These are phyloP conservation scores for Fusarium begoniae DNA, from an alignment of 2,329 filamentous ascomycete genomes.

Conservation along the genomic window DNA sequence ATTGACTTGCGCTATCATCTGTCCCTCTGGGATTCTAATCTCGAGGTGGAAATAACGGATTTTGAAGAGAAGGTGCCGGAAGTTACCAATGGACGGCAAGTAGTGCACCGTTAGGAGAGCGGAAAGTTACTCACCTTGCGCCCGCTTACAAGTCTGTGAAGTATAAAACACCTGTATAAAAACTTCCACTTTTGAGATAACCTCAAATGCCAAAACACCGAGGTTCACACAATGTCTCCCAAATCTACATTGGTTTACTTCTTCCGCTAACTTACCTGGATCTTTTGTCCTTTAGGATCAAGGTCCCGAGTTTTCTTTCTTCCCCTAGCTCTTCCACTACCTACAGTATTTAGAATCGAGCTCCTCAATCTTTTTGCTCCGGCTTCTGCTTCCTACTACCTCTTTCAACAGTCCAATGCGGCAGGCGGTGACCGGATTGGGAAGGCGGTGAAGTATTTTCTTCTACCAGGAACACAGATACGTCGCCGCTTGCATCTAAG, in stretches of 20 bases:
- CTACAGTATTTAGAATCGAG: too few species aligned
- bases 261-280: background rate
- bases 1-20: background rate
- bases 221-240: background rate
- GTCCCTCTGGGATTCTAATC: background rate
- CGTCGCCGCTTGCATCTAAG: background rate
- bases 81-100: background rate
- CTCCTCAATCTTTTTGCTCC: too few species aligned
- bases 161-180: background rate
- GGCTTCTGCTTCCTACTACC: too few species aligned
- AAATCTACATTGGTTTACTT: too few species aligned
- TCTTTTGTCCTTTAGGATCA: background rate
- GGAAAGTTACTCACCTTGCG: background rate
- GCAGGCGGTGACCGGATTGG: background rate
- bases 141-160: background rate
- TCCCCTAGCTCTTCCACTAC: too few species aligned
- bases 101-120: background rate
- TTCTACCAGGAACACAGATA: background rate
- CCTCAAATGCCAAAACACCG: background rate
- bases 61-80: background rate
- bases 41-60: background rate
- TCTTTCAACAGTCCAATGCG: background rate
- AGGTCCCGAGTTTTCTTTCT: too few species aligned
- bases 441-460: background rate
- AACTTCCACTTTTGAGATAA: background rate